Conservation (phyloP, 176 grass and related monocot genomes). For the Sorghum bicolor region DNA sequence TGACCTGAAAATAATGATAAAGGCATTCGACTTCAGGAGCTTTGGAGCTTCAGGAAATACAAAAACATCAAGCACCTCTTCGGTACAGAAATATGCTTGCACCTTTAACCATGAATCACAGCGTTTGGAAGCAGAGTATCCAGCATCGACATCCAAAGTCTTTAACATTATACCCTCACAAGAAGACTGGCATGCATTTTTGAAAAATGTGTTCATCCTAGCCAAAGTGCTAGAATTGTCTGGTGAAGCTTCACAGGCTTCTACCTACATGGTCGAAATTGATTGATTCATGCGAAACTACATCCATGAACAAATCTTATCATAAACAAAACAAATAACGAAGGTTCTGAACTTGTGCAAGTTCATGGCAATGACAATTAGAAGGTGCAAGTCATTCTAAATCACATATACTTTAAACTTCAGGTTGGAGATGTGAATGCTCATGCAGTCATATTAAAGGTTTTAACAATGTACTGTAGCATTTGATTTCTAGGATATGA, state of each 20-base stretch:
- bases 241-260: constrained; percentile 59
- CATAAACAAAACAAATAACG: constrained; percentile 14
- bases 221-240: constrained; percentile 53
- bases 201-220: constrained; percentile 75
- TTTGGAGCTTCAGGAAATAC: not conserved
- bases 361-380: constrained; percentile 18
- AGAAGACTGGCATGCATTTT: constrained; percentile 71
- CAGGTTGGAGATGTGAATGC: not conserved
- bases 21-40: not conserved
- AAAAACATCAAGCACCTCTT: constrained; percentile 15
- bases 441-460: not conserved
- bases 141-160: constrained; percentile 81
- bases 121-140: constrained; percentile 90
- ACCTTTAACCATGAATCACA: constrained; percentile 92
- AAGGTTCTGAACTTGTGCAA: not conserved
- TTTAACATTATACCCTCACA: constrained; percentile 99
- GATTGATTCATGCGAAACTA: constrained; percentile 25
- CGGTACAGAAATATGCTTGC: constrained; percentile 5
- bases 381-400: not conserved
- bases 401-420: not conserved
- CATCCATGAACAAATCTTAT: constrained; percentile 15
- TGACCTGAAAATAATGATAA: constrained; percentile 54
- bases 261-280: constrained; percentile 53
- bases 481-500: not conserved
- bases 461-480: not conserved